Percentiles rank a stretch among this genome's conserved stretches.
phyloP scores from a whole-genome alignment of 257 asterid genomes.

The Anisodus tanguticus region DNA sequence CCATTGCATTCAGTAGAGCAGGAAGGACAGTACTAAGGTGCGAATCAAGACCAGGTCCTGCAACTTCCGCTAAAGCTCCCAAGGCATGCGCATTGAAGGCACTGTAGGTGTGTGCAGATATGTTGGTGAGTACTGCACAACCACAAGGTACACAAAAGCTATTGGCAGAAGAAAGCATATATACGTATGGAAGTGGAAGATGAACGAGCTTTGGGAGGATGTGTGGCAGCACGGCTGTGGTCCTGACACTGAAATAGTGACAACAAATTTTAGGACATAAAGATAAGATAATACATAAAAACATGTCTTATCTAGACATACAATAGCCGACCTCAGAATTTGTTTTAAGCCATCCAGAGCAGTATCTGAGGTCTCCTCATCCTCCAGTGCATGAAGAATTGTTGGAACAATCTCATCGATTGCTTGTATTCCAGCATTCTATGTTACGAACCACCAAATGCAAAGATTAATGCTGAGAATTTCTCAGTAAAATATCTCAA shows the following conservation, averaged over 20 bases:
- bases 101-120: conserved; percentile 50
- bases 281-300: conserved; percentile 2
- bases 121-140: conserved; percentile 28
- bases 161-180: conserved; percentile 29
- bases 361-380: conserved; percentile 84
- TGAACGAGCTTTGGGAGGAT: conserved; percentile 98
- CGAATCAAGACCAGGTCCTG: conserved; percentile 92
- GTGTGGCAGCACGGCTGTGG: conserved; percentile 96
- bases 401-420: conserved; percentile 99
- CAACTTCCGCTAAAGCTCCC: conserved; percentile 99
- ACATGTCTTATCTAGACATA: not conserved
- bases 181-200: conserved; percentile 86
- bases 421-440: conserved; percentile 99
- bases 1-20: conserved; percentile 85
- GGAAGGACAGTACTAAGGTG: conserved; percentile 93
- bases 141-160: conserved; percentile 24
- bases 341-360: conserved; percentile 99
- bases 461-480: conserved; percentile 12
- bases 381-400: conserved; percentile 93
- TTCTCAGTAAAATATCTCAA: not conserved
- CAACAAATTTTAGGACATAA: conserved; percentile 20
- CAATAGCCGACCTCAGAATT: conserved; percentile 71
- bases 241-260: conserved; percentile 77
- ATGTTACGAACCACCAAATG: conserved; percentile 28
- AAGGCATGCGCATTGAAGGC: conserved; percentile 98